Evolutionary conservation across 2,329 filamentous ascomycete species (phyloP).

Genomic region (Talaromyces sp.): DNA sequence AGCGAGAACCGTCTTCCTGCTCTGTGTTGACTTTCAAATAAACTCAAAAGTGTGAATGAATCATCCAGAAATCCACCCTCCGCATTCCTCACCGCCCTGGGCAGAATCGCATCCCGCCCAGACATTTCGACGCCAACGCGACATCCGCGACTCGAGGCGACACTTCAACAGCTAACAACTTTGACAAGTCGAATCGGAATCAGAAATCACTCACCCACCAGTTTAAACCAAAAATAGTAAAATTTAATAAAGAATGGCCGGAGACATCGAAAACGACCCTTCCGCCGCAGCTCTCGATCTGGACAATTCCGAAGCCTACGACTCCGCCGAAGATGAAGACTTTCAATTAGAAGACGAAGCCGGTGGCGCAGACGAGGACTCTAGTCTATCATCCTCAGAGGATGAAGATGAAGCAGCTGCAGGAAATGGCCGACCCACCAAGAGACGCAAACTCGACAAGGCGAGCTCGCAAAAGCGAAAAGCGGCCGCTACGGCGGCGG

Average conservation of each 20-base stretch:
- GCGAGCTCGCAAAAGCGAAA: slow-evolving; percentile 21
- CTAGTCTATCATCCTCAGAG: slow-evolving; percentile 21
- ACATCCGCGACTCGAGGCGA: background rate
- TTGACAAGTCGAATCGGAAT: background rate
- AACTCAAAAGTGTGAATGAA: background rate
- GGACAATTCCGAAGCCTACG: slow-evolving; percentile 29
- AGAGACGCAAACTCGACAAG: slow-evolving; percentile 31
- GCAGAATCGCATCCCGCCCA: slow-evolving; percentile 4
- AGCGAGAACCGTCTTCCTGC: background rate
- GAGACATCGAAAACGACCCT: background rate
- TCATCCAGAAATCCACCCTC: background rate
- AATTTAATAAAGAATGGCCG: no score
- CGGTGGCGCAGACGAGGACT: slow-evolving; percentile 27
- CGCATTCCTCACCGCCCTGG: slow-evolving; percentile 9
- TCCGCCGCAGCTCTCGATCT: slow-evolving; percentile 16
- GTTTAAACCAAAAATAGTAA: no score
- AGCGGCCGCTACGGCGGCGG: slow-evolving; percentile 4
- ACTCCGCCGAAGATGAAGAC: slow-evolving; percentile 45
- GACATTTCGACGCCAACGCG: background rate
- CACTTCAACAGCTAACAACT: background rate
- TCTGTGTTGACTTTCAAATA: background rate
- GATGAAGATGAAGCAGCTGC: slow-evolving; percentile 26
- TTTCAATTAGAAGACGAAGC: slow-evolving; percentile 26
- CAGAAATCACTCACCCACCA: no score
- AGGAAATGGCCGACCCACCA: slow-evolving; percentile 23